A percentile compares a stretch with the other conserved stretches of the same genome.
Conservation (phyloP, 257 asterid species). For the Solanum clarkiae region DNA sequence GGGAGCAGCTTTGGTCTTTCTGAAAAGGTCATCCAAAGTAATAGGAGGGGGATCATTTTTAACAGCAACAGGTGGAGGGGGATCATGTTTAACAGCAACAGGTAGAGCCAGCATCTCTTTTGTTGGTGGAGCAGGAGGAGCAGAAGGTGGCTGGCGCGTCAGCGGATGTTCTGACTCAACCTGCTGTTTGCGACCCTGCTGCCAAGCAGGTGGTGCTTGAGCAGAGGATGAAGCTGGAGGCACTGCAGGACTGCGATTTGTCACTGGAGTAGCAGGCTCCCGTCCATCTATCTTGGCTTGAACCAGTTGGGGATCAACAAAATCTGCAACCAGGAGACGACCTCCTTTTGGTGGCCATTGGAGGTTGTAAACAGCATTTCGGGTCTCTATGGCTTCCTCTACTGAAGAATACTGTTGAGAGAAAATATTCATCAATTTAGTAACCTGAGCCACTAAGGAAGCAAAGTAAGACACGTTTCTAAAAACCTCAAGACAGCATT, state of each 20-base stretch:
- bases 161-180: neutral
- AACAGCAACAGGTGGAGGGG: neutral
- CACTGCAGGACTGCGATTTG: neutral
- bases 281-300: slow-evolving; percentile 2
- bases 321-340: slow-evolving; percentile 20
- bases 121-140: neutral
- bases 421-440: neutral
- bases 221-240: neutral
- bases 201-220: slow-evolving; percentile 1
- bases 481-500: neutral
- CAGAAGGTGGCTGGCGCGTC: neutral
- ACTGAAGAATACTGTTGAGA: slow-evolving; percentile 13
- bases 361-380: slow-evolving; percentile 20
- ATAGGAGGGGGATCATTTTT: slow-evolving; percentile 1
- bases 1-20: slow-evolving; percentile 19
- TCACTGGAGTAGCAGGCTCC: neutral
- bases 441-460: neutral
- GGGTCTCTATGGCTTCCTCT: slow-evolving; percentile 21
- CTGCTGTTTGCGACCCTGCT: neutral
- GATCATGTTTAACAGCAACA: neutral
- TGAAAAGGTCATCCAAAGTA: slow-evolving; percentile 23
- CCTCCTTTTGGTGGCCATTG: slow-evolving; percentile 30
- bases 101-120: slow-evolving; percentile 1
- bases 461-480: neutral
- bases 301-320: slow-evolving; percentile 26